Evolutionary conservation across 2,329 filamentous ascomycete genomes (phyloP).

Genomic region (Pyricularia grisea): DNA sequence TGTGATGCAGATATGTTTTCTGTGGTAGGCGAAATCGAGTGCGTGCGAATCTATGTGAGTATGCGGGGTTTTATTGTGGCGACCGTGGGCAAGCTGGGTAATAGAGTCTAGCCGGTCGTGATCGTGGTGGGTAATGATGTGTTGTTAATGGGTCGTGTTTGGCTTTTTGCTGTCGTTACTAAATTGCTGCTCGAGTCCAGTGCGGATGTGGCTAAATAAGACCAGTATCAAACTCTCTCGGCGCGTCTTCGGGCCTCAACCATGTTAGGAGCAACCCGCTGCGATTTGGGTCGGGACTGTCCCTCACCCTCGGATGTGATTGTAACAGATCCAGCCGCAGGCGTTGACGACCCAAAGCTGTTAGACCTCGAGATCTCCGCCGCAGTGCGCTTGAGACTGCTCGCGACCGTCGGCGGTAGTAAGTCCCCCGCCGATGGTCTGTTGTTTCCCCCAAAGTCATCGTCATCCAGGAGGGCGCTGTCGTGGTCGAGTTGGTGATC

Average conservation of each 20-base stretch:
- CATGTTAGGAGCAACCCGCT: conserved; percentile 27
- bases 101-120: neutral
- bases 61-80: neutral
- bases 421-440: conserved; percentile 39
- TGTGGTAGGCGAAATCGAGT: neutral
- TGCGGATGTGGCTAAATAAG: neutral
- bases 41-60: neutral
- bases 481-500: conserved; percentile 40
- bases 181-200: neutral
- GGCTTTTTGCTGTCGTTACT: neutral
- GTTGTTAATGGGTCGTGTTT: neutral
- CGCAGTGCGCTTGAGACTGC: conserved; percentile 36
- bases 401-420: conserved; percentile 23
- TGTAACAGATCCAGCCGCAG: conserved; percentile 11
- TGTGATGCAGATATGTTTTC: neutral
- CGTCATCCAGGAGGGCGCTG: conserved; percentile 11
- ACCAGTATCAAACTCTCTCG: conserved; percentile 7
- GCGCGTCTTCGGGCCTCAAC: conserved; percentile 27
- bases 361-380: conserved; percentile 41
- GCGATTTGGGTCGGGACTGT: conserved; percentile 17
- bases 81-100: neutral
- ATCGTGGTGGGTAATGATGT: neutral
- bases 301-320: conserved; percentile 13
- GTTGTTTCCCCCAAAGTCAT: neutral
- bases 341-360: conserved; percentile 30